A percentile compares a stretch with the other conserved stretches of the same genome.
These are phyloP conservation scores for Gymnopilus dilepis DNA, from an alignment of 768 basidiomycete species.

Conservation along the genomic window DNA sequence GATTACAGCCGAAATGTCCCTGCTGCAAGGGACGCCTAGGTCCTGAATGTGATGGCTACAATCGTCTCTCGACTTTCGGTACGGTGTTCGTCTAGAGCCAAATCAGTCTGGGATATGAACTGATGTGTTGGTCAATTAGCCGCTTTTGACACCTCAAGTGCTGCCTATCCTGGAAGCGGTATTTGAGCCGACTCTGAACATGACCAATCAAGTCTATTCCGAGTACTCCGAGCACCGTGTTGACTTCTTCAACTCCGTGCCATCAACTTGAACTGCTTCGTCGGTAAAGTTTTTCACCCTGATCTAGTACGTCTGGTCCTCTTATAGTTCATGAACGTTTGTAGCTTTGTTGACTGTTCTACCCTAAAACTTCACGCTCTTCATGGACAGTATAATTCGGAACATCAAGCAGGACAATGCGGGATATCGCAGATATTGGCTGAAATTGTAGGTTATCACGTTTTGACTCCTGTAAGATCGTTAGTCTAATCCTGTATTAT, in stretches of 20 bases:
- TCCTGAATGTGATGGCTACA: conserved; percentile 95
- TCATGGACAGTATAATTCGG: conserved; percentile 99
- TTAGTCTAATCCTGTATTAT: conserved; percentile 6
- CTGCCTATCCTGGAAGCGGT: conserved; percentile 95
- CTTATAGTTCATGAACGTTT: conserved; percentile 14
- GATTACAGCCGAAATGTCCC: conserved; percentile 97
- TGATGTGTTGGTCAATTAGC: conserved; percentile 45
- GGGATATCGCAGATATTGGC: conserved; percentile 94
- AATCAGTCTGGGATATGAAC: background rate
- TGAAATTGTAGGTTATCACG: conserved; percentile 61
- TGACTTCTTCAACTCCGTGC: conserved; percentile 94
- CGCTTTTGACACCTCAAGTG: conserved; percentile 89
- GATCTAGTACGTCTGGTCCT: conserved; percentile 4
- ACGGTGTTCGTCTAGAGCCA: conserved; percentile 36
- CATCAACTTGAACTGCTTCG: conserved; percentile 94
- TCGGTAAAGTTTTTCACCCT: conserved; percentile 57
- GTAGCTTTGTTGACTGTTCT: conserved; percentile 84
- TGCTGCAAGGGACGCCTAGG: conserved; percentile 93
- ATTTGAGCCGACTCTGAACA: conserved; percentile 94
- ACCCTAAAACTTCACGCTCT: conserved; percentile 93
- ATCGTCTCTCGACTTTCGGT: conserved; percentile 90
- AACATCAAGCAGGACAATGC: conserved; percentile 99
- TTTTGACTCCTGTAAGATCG: conserved; percentile 1
- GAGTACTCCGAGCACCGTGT: conserved; percentile 98
- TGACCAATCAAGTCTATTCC: conserved; percentile 99